These are phyloP conservation scores for Alloascoidea africana DNA, from an alignment of 805 yeast genomes.

Conservation along the genomic window DNA sequence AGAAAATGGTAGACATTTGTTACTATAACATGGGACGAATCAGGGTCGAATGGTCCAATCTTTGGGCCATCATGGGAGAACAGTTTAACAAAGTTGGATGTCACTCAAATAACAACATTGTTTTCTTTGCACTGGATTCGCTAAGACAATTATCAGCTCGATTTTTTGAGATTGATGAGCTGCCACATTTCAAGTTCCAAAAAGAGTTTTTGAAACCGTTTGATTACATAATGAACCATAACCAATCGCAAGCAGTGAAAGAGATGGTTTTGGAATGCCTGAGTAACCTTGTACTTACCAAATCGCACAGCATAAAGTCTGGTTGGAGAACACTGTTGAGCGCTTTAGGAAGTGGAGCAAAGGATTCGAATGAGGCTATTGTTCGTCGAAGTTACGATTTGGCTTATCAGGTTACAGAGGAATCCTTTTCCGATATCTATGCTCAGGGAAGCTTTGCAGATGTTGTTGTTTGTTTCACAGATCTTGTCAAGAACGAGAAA, in stretches of 20 bases:
- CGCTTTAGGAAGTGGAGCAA: conserved; percentile 62
- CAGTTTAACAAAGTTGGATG: conserved; percentile 80
- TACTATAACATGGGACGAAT: conserved; percentile 96
- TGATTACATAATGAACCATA: conserved; percentile 58
- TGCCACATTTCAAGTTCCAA: conserved; percentile 91
- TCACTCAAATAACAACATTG: conserved; percentile 59
- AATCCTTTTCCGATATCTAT: conserved; percentile 46
- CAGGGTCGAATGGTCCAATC: conserved; percentile 88
- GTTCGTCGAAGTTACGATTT: conserved; percentile 52
- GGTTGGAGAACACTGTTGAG: conserved; percentile 92
- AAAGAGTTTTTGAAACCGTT: conserved; percentile 88
- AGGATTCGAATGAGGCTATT: conserved; percentile 31
- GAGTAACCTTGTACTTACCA: conserved; percentile 67
- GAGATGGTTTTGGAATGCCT: conserved; percentile 86
- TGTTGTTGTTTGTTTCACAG: conserved; percentile 61
- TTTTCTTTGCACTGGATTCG: conserved; percentile 86
- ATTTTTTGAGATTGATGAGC: conserved; percentile 84
- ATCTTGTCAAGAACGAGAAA: conserved; percentile 68
- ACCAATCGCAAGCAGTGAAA: conserved; percentile 53
- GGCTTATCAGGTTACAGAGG: conserved; percentile 43
- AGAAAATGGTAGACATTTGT: conserved; percentile 93
- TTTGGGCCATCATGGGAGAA: conserved; percentile 89
- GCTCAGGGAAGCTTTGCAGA: conserved; percentile 54
- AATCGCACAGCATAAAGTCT: conserved; percentile 61
- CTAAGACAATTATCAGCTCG: conserved; percentile 85